Base-by-base conservation (phyloP, 2,329 filamentous ascomycete genomes). In the Mycosphaerella sp. region DNA sequence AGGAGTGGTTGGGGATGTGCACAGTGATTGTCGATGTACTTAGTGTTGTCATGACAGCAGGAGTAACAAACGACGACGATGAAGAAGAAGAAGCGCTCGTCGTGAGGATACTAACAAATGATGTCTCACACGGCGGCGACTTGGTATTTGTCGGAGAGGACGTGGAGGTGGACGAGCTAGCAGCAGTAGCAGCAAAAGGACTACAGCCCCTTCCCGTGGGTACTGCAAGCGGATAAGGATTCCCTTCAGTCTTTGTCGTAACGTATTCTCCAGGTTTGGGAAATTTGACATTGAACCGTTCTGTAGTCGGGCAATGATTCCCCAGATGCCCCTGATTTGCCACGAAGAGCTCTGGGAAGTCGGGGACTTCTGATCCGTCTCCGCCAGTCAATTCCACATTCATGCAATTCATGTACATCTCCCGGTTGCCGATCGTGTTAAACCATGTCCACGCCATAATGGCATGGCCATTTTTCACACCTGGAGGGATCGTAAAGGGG, bases 371-470 rank as follows among this genome's bases (percentile, higher is more conserved):
- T 1, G 75, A 70, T 53, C 81, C 64, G 42, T 82, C 80, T 21
- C 73, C 72, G 3, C 71, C 73, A 0, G 80, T 81, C 23, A 97
- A 77, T 1, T 45, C 17, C 6, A 51, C 48, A n/a, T 51, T 51
- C 11, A 34, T 34, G 12, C 48, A 51, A n/a, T 51, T 51, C 90
- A 95, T 95, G 78, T 97, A 96, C 79, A 95, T 89, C 69, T 97
- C 93, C 1, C 91, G 85, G 75, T 95, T 95, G 2, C 93, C 93
- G 8, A 95, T 67, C 56, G 86, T 86, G 72, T 97, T 97, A 72
- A 95, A 83, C 93, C 93, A 97, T 0, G 89, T 89, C 90, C 91
- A 97, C 0, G 89, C 89, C 4, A 97, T 77, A 0, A 84, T 87
- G 26, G 87, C 91, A 40, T 90, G 80, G 3, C 92, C 93, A 1